Base-by-base conservation (phyloP, 1,284 basidiomycete species). In the Pseudozyma sp. region DNA sequence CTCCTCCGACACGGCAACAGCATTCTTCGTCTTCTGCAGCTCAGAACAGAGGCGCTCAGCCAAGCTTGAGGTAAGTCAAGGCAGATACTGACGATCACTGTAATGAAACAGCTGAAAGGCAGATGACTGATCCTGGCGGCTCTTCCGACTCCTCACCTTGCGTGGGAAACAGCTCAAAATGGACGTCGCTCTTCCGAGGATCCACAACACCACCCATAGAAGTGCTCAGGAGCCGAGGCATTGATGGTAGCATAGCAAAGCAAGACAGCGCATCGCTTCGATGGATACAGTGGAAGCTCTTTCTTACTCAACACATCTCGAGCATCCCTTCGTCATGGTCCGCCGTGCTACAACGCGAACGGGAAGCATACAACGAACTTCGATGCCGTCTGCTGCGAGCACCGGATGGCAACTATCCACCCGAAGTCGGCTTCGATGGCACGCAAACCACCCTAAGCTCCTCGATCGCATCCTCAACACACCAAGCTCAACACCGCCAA, bases 381-480 rank as follows among this genome's bases (percentile, higher is more conserved):
- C 58, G 75, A 12, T 70, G 66, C 18, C 59, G 59, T 18, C 52
- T 68, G n/a, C 59, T 77, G 14, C 59, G 71, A 10, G 75, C 75
- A n/a, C 75, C 75, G 14, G 75, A 77, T 35, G 75, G 75, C 62
- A 73, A 70, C 21, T 77, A 67, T 61, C 70, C 75, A 12, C 75
- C 75, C 49, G 63, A 74, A 25, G 60, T 71, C n/a, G 70, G 70
- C 45, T 65, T 77, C 38, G 65, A 70, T 14, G 62, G 60, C 19
- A 54, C 57, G 13, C 51, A 67, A 18, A 69, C 61, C 16, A 66
- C 52, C 1, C 49, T 62, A 6, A 44, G 56, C 1, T 43, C 52
- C 14, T 45, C 52, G 12, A 38, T 39, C 11, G 42, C 50, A 5
- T 42, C 54, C n/a, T 57, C 58, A 16, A 31, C 62, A 13, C 47